Base-by-base conservation (phyloP, 129 eudicot genomes). In the Flaveria linearis region DNA sequence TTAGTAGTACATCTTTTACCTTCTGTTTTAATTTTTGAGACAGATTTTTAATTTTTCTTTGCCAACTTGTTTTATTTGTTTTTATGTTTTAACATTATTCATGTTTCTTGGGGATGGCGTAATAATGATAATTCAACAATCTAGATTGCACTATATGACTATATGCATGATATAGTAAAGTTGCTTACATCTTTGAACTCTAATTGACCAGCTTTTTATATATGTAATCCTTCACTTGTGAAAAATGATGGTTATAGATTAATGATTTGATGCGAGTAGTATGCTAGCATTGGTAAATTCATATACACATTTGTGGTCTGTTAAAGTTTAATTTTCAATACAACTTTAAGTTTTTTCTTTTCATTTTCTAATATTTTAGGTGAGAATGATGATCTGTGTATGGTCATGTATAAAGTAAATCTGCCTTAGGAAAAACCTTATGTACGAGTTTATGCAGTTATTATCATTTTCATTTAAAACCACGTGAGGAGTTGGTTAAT, bases 361-460 rank as follows among this genome's bases (percentile, higher is more conserved):
- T 36, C 56, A 12, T 47, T 41, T 75, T 66, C 58, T 39, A 30
- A 71, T 67, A 75, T 81, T 75, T 47, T 80, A 92, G 98, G 80
- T 82, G 83, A 87, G 96, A 78, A 79, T 81, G 79, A 83, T 78
- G 88, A 77, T 88, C n/a, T 86, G 98, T 55, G 85, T 83, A 46
- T 93, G 95, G 96, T 92, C 96, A 11, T 95, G 98, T 57, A 74
- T 82, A 79, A 82, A 91, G 81, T 96, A 93, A 76, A 83, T 93
- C 52, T 88, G 95, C 83, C 73, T 93, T 23, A 82, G 98, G 75
- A 93, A 93, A 80, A 75, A 81, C 76, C 85, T 93, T 23, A 69
- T 93, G 85, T 90, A 86, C 80, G 96, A 95, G 60, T 90, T 93
- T 72, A 81, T 90, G 95, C 80, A 87, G 70, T 74, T 87, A 67